Conservation (phyloP, 305 asterid species). For the Caryopteris hybrid region DNA sequence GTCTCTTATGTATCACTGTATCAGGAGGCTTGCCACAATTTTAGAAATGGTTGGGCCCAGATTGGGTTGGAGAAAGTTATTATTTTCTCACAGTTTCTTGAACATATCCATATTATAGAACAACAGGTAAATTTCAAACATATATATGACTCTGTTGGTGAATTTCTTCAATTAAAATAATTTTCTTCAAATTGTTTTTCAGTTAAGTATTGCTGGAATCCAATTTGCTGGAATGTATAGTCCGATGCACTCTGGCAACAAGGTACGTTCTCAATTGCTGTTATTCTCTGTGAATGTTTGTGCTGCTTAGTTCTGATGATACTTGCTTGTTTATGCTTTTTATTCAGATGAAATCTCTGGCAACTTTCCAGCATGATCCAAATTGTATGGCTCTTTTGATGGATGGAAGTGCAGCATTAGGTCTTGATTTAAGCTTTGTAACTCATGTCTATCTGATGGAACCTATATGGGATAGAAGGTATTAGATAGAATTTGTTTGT, state of each 20-base stretch:
- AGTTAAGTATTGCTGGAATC: conserved; percentile 74
- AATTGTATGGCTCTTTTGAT: conserved; percentile 92
- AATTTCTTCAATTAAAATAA: conserved; percentile 22
- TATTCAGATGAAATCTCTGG: conserved; percentile 74
- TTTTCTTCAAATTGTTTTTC: conserved; percentile 23
- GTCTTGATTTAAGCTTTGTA: conserved; percentile 97
- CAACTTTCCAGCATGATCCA: conserved; percentile 80
- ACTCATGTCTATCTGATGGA: conserved; percentile 95
- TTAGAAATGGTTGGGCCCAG: conserved; percentile 27
- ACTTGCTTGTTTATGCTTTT: conserved; percentile 23
- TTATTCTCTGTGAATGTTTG: conserved; percentile 6
- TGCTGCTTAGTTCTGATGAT: conserved; percentile 4
- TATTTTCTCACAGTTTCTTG: conserved; percentile 96
- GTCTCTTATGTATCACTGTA: conserved; percentile 21
- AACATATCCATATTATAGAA: conserved; percentile 89
- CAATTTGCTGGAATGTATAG: conserved; percentile 83
- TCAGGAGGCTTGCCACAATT: conserved; percentile 25
- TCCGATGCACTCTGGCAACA: conserved; percentile 80
- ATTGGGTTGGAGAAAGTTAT: conserved; percentile 66
- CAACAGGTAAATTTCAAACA: conserved; percentile 67
- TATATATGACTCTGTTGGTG: conserved; percentile 10
- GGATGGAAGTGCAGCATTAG: conserved; percentile 99
- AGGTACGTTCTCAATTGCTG: conserved; percentile 40
- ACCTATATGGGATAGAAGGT: conserved; percentile 99
- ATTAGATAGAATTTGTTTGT: conserved; percentile 15